These are phyloP conservation scores for Colletotrichum chlorophyti DNA, from an alignment of 2,329 filamentous ascomycete species.

Conservation along the genomic window DNA sequence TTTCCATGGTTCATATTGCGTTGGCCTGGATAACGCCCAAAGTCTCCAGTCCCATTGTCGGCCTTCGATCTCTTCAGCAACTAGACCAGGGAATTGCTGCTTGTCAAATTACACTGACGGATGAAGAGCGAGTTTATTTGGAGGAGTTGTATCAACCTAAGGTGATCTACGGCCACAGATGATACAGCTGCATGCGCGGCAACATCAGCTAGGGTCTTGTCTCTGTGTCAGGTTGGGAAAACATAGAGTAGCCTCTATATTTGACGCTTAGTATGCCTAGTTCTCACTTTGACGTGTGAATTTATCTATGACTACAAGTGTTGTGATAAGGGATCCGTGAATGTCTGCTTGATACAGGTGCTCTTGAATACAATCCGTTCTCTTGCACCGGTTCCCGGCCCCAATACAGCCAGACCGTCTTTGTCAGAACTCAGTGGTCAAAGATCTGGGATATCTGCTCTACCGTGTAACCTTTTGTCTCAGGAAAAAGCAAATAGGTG, in stretches of 20 bases:
- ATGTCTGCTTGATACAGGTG: no score
- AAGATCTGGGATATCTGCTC: constrained; percentile 66
- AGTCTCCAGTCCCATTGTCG: constrained; percentile 64
- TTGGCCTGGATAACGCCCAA: constrained; percentile 66
- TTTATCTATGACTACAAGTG: no score
- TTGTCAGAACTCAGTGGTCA: constrained; percentile 35
- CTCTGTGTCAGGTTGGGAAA: no score
- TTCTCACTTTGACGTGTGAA: no score
- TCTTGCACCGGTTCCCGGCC: no score
- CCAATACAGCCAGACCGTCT: no score
- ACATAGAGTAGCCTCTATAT: no score
- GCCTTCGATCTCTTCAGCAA: constrained; percentile 61
- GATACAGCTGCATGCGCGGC: no score
- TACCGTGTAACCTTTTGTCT: constrained; percentile 55
- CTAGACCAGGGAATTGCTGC: constrained; percentile 64
- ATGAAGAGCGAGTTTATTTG: constrained; percentile 65
- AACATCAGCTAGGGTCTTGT: no score
- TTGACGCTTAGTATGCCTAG: no score
- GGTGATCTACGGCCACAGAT: not conserved
- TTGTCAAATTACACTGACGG: constrained; percentile 52
- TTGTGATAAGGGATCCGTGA: no score
- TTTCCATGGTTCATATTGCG: constrained; percentile 68
- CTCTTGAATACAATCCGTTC: no score
- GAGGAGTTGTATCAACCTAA: constrained; percentile 64
- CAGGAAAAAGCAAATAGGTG: constrained; percentile 48